Conservation (phyloP, 768 basidiomycete genomes). For the Termitomyces sp. region DNA sequence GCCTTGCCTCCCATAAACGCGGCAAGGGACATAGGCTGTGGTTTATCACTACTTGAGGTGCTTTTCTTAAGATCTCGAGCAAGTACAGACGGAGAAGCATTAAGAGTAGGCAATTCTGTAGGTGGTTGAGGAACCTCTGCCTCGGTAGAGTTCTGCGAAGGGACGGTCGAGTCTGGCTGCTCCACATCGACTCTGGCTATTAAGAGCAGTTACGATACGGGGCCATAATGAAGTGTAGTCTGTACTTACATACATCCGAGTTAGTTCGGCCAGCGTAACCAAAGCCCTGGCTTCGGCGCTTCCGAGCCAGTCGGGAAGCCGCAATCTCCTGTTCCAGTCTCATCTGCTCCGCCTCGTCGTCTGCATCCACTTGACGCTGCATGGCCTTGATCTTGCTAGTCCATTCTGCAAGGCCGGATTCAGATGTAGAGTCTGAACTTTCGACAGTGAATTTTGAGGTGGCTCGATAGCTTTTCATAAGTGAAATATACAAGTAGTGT, state of each 20-base stretch:
- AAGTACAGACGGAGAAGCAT: not conserved
- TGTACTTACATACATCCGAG: conserved; percentile 42
- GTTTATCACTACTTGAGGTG: conserved; percentile 11
- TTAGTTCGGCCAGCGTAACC: conserved; percentile 33
- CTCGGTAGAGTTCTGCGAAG: conserved; percentile 23
- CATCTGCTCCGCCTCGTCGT: conserved; percentile 73
- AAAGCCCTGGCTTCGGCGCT: conserved; percentile 41
- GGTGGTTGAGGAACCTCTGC: conserved; percentile 43
- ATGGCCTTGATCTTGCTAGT: conserved; percentile 73
- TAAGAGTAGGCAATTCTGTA: conserved; percentile 17
- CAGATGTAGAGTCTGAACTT: conserved; percentile 42
- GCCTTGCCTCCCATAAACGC: conserved; percentile 79
- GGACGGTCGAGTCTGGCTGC: not conserved
- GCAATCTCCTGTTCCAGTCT: conserved; percentile 62
- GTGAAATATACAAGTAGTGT: not conserved
- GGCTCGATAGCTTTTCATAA: conserved; percentile 7
- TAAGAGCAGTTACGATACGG: not conserved
- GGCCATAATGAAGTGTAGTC: not conserved
- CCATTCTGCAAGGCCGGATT: conserved; percentile 75
- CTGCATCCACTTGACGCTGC: conserved; percentile 76
- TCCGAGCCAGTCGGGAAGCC: conserved; percentile 44
- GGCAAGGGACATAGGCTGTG: conserved; percentile 63
- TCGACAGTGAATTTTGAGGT: conserved; percentile 21
- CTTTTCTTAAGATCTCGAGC: not conserved
- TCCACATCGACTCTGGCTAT: conserved; percentile 7